Evolutionary conservation across 805 yeast genomes (phyloP).

Genomic region (Cyberlindnera veronae): DNA sequence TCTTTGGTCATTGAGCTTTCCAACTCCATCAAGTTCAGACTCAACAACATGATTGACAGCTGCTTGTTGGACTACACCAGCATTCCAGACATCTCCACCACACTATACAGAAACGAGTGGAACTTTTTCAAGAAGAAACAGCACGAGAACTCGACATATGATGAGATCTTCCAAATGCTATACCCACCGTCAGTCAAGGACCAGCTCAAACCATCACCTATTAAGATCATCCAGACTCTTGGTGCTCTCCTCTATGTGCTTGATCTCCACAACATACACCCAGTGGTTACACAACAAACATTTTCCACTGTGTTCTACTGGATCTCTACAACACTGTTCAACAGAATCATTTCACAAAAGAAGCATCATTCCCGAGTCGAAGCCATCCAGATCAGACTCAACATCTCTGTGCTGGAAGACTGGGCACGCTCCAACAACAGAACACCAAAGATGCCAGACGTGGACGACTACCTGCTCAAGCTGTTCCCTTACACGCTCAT

Average conservation of each 20-base stretch:
- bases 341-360: conserved; percentile 62
- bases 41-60: conserved; percentile 55
- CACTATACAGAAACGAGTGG: conserved; percentile 74
- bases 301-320: conserved; percentile 75
- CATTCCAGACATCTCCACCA: conserved; percentile 76
- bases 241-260: conserved; percentile 87
- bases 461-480: conserved; percentile 36
- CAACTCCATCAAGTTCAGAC: conserved; percentile 59
- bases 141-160: conserved; percentile 49
- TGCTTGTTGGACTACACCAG: conserved; percentile 74
- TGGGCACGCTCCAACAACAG: conserved; percentile 63
- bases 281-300: conserved; percentile 73
- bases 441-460: conserved; percentile 31
- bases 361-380: conserved; percentile 73
- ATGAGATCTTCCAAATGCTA: conserved; percentile 69
- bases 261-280: conserved; percentile 76
- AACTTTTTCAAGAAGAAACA: conserved; percentile 46
- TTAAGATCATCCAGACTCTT: conserved; percentile 76
- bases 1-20: conserved; percentile 63
- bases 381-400: conserved; percentile 87
- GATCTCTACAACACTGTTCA: conserved; percentile 70
- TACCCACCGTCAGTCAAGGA: conserved; percentile 82
- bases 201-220: conserved; percentile 85
- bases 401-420: conserved; percentile 83
- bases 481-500: conserved; percentile 36